A percentile compares a stretch with the other conserved stretches of the same genome.
These are phyloP conservation scores for Taxawa tesnikishii DNA, from an alignment of 2,329 filamentous ascomycete species.

Conservation along the genomic window DNA sequence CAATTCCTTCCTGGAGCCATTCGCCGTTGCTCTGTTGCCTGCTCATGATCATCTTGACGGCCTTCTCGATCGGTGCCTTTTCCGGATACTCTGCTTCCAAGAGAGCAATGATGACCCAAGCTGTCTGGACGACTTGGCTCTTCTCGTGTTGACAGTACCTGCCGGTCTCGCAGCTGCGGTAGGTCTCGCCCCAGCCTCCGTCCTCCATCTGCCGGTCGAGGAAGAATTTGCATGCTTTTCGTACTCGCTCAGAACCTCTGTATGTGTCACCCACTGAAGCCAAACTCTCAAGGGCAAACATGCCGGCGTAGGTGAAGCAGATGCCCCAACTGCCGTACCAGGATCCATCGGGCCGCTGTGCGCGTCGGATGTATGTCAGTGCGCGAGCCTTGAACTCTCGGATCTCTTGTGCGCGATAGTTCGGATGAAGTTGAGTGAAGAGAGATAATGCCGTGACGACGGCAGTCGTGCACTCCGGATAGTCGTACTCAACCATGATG, in stretches of 20 bases:
- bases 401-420: slow-evolving; percentile 69
- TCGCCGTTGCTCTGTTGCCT: slow-evolving; percentile 82
- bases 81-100: slow-evolving; percentile 76
- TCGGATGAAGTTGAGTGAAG: slow-evolving; percentile 70
- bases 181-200: slow-evolving; percentile 95
- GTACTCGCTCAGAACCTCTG: slow-evolving; percentile 55
- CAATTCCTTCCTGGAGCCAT: slow-evolving; percentile 91
- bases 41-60: slow-evolving; percentile 68
- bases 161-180: slow-evolving; percentile 68
- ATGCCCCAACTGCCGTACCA: slow-evolving; percentile 99
- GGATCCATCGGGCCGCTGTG: slow-evolving; percentile 70
- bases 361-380: slow-evolving; percentile 68
- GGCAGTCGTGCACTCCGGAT: slow-evolving; percentile 94
- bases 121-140: slow-evolving; percentile 87
- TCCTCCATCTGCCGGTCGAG: slow-evolving; percentile 74
- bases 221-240: slow-evolving; percentile 73
- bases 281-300: slow-evolving; percentile 90
- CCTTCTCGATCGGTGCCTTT: slow-evolving; percentile 56
- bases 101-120: slow-evolving; percentile 70
- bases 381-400: slow-evolving; percentile 58
- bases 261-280: slow-evolving; percentile 73
- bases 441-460: slow-evolving; percentile 77
- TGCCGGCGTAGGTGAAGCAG: slow-evolving; percentile 92
- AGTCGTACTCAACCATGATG: slow-evolving; percentile 99
- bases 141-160: slow-evolving; percentile 64